Evolutionary conservation across 176 grass and related monocot species (phyloP), one percentile per base, ranked within the genome.

Genomic region (Oryza glaberrima): DNA sequence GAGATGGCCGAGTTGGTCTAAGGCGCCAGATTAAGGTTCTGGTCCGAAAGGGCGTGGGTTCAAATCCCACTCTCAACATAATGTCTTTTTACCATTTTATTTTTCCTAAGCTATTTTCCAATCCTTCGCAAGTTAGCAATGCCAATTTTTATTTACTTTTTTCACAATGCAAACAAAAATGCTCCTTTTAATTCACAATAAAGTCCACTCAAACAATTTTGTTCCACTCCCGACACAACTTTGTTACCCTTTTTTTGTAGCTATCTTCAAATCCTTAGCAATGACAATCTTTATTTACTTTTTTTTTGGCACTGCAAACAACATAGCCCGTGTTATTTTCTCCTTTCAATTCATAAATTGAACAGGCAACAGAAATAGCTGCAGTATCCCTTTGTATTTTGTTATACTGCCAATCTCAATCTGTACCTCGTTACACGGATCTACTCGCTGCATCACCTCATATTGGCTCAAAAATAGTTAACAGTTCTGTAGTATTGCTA

Each of bases 1-100:
- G 94, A 91, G 84, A 97, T 97, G 91, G 89, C 77, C 89, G 89
- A 92, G 91, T 94, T 94, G 91, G 91, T 94, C 94, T 94, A 96
- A 94, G 80, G 91, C 88, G 77, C 88, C 83, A 87, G 80, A 87
- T 84, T 92, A 93, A 90, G 91, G 81, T 93, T 90, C 82, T 88
- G 88, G 77, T 93, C 80, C 76, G 88, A 88, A 93, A 89, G 84
- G 84, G 88, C 85, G 75, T 91, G 86, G 88, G 83, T 95, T 92
- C 85, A 95, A 92, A 92, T 92, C 88, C 88, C 93, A 88, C 90
- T 95, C 85, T 92, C 90, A 86, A 88, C 84, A 85, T 1, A 1
- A 8, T 32, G 2, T 0, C 2, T 19, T 19, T 56, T 51, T 56
- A 7, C 40, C 40, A 41, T 40, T 41, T 41, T 32, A 32, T 41